phyloP scores from a whole-genome alignment of 202 grass and related monocot species.

The Zoysia matrella region DNA sequence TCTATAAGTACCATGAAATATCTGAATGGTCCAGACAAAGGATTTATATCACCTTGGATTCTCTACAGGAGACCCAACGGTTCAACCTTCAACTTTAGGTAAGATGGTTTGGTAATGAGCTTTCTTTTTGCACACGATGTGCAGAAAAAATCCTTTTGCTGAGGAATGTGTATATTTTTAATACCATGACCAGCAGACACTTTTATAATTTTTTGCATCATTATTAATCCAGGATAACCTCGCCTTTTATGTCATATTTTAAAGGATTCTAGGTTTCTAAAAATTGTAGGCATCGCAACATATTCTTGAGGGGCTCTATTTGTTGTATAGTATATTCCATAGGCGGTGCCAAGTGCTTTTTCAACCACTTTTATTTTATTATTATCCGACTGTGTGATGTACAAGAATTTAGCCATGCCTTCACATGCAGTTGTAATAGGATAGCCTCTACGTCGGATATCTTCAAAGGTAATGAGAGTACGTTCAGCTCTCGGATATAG shows the following conservation, averaged over 20 bases:
- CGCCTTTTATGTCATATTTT: background rate
- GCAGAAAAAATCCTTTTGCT: background rate
- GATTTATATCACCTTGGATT: background rate
- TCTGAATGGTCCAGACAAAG: background rate
- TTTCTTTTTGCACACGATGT: background rate
- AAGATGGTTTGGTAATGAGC: background rate
- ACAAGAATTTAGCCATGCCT: too few relatives aligned
- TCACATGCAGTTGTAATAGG: background rate
- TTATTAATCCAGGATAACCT: too few relatives aligned
- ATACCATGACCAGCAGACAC: background rate
- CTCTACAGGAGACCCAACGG: background rate
- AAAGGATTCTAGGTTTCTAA: too few relatives aligned
- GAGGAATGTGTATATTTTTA: background rate
- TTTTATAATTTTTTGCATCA: background rate
- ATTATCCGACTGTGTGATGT: too few relatives aligned
- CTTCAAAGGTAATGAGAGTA: background rate
- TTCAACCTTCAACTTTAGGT: background rate
- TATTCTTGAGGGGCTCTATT: too few relatives aligned
- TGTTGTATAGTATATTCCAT: too few relatives aligned
- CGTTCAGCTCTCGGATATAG: background rate
- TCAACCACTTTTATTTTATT: too few relatives aligned
- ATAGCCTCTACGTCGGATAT: background rate
- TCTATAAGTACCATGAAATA: background rate
- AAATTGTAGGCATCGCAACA: too few relatives aligned
- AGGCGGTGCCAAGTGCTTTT: too few relatives aligned